Percentiles rank a stretch among this genome's conserved stretches.
phyloP scores from a whole-genome alignment of 768 basidiomycete genomes.

The Leccinum obscurum region DNA sequence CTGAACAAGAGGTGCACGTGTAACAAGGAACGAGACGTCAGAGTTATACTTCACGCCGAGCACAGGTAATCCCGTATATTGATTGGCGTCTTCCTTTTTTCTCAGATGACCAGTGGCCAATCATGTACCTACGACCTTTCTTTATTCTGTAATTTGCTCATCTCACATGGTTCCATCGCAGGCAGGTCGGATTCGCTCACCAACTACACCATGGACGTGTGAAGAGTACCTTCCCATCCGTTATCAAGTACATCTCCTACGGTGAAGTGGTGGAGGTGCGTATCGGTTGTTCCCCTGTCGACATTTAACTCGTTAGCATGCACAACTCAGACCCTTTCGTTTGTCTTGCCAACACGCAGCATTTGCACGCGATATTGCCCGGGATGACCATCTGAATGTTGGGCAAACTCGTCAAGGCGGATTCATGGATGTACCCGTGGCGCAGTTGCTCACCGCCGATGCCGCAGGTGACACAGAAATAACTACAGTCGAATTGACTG shows the following conservation, averaged over 20 bases:
- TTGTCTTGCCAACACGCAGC: too few relatives aligned
- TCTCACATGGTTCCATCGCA: constrained; percentile 28
- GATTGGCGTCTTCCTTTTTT: background rate
- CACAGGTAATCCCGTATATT: constrained; percentile 48
- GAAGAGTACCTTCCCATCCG: constrained; percentile 55
- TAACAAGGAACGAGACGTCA: constrained; percentile 62
- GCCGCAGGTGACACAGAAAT: too few relatives aligned
- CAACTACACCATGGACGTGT: constrained; percentile 59
- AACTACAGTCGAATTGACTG: too few relatives aligned
- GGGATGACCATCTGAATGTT: too few relatives aligned
- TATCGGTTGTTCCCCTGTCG: background rate
- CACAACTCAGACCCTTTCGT: too few relatives aligned
- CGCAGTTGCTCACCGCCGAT: too few relatives aligned
- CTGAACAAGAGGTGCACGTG: constrained; percentile 62
- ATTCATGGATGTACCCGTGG: too few relatives aligned
- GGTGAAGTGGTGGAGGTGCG: constrained; percentile 65
- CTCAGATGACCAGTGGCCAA: constrained; percentile 53
- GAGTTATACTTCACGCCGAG: constrained; percentile 83
- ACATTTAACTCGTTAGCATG: too few relatives aligned
- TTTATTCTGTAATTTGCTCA: background rate
- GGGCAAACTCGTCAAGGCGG: too few relatives aligned
- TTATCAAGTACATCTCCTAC: constrained; percentile 84
- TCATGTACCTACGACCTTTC: constrained; percentile 52
- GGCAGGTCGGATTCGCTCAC: constrained; percentile 88
- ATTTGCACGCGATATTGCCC: too few relatives aligned